Conservation (phyloP, 176 grass and related monocot species). For the Oryza officinalis region DNA sequence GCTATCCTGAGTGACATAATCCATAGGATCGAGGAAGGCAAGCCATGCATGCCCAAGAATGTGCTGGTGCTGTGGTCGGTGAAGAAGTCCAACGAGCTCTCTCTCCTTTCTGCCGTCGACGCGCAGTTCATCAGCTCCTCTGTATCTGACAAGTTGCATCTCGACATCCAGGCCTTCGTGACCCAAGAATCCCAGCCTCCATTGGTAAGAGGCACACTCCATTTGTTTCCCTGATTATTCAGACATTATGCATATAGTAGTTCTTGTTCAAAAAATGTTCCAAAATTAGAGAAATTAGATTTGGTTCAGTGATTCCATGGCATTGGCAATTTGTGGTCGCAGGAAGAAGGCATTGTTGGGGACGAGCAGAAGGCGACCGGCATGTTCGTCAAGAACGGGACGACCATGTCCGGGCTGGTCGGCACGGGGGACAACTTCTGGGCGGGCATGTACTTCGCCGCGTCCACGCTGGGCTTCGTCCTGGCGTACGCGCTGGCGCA, state of each 20-base stretch:
- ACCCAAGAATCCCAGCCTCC: conserved; percentile 73
- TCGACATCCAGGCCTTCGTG: conserved; percentile 82
- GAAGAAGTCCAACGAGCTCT: conserved; percentile 83
- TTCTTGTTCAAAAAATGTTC: no score
- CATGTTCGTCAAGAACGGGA: conserved; percentile 67
- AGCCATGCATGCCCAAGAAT: conserved; percentile 74
- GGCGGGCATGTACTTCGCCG: conserved; percentile 66
- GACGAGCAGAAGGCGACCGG: conserved; percentile 44
- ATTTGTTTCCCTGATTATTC: no score
- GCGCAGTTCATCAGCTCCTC: conserved; percentile 57
- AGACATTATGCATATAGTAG: no score
- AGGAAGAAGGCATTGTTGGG: conserved; percentile 77
- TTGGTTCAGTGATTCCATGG: conserved; percentile 16
- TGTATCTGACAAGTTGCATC: conserved; percentile 59
- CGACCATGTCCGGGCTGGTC: conserved; percentile 74
- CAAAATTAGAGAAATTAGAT: conserved; percentile 1
- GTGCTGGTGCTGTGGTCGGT: conserved; percentile 90
- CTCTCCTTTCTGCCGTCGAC: conserved; percentile 75
- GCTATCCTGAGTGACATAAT: conserved; percentile 91
- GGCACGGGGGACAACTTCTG: conserved; percentile 89
- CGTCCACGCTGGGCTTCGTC: conserved; percentile 76
- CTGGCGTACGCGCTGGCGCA: conserved; percentile 58
- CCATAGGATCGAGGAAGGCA: conserved; percentile 67
- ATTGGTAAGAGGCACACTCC: conserved; percentile 77
- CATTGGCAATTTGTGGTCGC: background rate